These are phyloP conservation scores for Daldinia caldariorum DNA, from an alignment of 495 filamentous ascomycete species.

Conservation along the genomic window DNA sequence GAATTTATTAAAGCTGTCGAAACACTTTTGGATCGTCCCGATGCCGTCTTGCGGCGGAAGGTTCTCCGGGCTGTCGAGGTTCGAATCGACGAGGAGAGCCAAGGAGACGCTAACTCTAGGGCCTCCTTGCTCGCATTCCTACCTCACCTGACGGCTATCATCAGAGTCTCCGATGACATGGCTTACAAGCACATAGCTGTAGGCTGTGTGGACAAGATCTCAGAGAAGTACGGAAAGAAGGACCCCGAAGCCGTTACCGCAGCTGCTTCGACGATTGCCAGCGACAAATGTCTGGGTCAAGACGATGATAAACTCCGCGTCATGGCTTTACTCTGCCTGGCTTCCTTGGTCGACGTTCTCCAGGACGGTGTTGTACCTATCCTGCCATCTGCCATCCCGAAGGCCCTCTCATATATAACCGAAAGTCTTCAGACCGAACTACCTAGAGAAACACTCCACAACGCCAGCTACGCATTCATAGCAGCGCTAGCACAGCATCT, in stretches of 20 bases:
- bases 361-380: constrained; percentile 84
- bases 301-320: constrained; percentile 75
- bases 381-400: constrained; percentile 76
- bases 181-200: constrained; percentile 83
- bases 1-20: constrained; percentile 89
- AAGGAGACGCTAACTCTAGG: constrained; percentile 71
- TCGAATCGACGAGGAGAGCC: constrained; percentile 74
- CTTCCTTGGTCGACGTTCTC: constrained; percentile 87
- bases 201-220: constrained; percentile 86
- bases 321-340: constrained; percentile 86
- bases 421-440: constrained; percentile 64
- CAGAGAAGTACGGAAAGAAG: constrained; percentile 91
- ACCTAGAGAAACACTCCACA: constrained; percentile 72
- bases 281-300: constrained; percentile 76
- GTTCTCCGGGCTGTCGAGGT: constrained; percentile 80
- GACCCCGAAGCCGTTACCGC: constrained; percentile 71
- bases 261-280: constrained; percentile 79
- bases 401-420: constrained; percentile 72
- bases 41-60: constrained; percentile 77
- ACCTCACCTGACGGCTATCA: constrained; percentile 75
- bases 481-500: constrained; percentile 79
- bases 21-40: constrained; percentile 74
- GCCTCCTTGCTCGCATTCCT: constrained; percentile 78
- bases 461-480: constrained; percentile 81
- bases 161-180: constrained; percentile 74